These are phyloP conservation scores for Suillus paluster DNA, from an alignment of 768 basidiomycete genomes.

Conservation along the genomic window DNA sequence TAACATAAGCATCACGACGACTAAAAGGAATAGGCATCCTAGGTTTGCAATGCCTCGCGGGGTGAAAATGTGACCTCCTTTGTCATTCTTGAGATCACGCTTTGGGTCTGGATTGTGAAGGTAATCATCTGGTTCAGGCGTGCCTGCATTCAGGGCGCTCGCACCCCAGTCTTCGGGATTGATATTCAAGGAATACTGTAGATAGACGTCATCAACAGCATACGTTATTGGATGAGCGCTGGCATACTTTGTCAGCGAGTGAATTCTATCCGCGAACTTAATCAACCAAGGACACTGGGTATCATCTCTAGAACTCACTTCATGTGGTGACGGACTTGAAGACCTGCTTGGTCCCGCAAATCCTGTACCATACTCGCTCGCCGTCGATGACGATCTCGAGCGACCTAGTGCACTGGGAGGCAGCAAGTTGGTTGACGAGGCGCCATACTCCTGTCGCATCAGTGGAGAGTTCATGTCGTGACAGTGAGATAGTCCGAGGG, in stretches of 20 bases:
- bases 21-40: conserved; percentile 67
- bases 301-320: conserved; percentile 20
- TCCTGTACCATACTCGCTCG: conserved; percentile 20
- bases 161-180: conserved; percentile 57
- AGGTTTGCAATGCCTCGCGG: conserved; percentile 68
- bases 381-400: conserved; percentile 24
- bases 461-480: conserved; percentile 31
- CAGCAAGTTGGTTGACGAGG: conserved; percentile 29
- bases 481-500: background rate
- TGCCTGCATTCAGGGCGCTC: conserved; percentile 44
- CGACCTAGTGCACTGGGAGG: conserved; percentile 19
- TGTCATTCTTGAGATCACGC: conserved; percentile 57
- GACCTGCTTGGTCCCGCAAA: conserved; percentile 23
- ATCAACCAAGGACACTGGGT: background rate
- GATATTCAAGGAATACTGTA: conserved; percentile 43
- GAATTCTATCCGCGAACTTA: conserved; percentile 25
- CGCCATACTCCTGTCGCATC: conserved; percentile 30
- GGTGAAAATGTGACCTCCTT: conserved; percentile 63
- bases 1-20: conserved; percentile 47
- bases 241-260: conserved; percentile 29
- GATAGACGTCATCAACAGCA: background rate
- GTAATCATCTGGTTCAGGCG: conserved; percentile 63
- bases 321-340: conserved; percentile 31
- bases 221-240: background rate
- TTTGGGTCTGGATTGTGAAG: conserved; percentile 67